Percentiles rank a stretch among this genome's conserved stretches.
These are phyloP conservation scores for Fraxinus sp. DNA, from an alignment of 305 asterid genomes.

Conservation along the genomic window DNA sequence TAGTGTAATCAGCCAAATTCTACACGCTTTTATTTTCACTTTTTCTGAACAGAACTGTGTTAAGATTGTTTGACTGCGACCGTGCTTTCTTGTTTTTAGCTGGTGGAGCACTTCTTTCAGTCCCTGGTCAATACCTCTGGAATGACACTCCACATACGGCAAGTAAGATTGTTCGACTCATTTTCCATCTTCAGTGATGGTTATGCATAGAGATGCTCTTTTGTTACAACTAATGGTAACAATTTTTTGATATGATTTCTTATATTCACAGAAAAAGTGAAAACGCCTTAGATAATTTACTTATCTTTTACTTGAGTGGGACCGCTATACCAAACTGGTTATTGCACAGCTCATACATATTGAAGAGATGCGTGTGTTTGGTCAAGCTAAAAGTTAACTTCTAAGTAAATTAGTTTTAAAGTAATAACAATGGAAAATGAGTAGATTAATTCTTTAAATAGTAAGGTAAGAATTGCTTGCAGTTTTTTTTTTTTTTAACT, in stretches of 20 bases:
- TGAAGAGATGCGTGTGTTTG: background rate
- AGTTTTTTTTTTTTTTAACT: background rate
- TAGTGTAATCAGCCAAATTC: background rate
- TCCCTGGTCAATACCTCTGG: constrained; percentile 94
- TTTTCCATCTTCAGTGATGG: background rate
- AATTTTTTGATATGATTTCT: background rate
- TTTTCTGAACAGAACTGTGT: constrained; percentile 9
- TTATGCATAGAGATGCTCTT: constrained; percentile 13
- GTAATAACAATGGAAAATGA: background rate
- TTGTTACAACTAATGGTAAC: background rate
- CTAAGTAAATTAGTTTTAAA: background rate
- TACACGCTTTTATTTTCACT: background rate
- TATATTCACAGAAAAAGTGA: background rate
- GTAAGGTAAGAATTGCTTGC: background rate
- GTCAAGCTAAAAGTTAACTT: background rate
- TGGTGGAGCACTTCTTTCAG: constrained; percentile 98
- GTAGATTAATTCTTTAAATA: background rate
- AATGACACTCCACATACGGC: constrained; percentile 93
- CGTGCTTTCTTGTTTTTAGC: constrained; percentile 41
- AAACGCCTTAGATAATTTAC: background rate
- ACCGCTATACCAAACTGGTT: background rate
- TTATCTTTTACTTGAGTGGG: background rate
- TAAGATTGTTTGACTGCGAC: constrained; percentile 1
- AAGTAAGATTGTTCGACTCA: constrained; percentile 41
- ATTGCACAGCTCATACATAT: background rate